Conservation (phyloP, 2,329 filamentous ascomycete genomes). For the Trichoderma semiorbis region DNA sequence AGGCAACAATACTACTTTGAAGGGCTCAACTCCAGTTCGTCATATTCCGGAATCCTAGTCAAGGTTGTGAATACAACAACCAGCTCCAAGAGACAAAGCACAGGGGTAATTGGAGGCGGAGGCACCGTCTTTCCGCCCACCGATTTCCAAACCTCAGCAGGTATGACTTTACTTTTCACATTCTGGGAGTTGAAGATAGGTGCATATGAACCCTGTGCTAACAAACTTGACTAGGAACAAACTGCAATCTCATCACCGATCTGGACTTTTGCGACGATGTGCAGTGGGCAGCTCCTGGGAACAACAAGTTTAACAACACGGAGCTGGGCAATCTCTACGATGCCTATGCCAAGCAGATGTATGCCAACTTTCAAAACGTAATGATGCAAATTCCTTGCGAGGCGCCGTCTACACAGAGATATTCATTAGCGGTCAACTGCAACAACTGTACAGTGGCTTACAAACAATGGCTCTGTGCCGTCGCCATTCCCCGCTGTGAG, state of each 20-base stretch:
- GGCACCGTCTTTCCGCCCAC: conserved; percentile 70
- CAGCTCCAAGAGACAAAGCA: conserved; percentile 36
- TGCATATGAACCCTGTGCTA: background rate
- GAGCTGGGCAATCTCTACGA: conserved; percentile 74
- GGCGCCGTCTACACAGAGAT: conserved; percentile 66
- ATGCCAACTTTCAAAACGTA: conserved; percentile 74
- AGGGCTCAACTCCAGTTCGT: conserved; percentile 66
- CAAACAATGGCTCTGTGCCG: conserved; percentile 92
- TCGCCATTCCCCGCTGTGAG: conserved; percentile 87
- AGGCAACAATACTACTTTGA: conserved; percentile 87
- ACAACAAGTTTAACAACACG: conserved; percentile 60
- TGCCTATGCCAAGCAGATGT: conserved; percentile 64
- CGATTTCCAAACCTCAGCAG: conserved; percentile 72
- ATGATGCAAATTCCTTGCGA: conserved; percentile 85
- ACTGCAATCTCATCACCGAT: conserved; percentile 82
- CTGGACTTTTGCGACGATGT: conserved; percentile 86
- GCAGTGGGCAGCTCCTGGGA: conserved; percentile 87
- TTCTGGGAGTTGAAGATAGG: background rate
- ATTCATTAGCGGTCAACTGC: conserved; percentile 77
- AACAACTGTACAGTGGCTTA: conserved; percentile 74
- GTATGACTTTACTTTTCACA: conserved; percentile 44
- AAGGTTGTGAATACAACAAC: conserved; percentile 51
- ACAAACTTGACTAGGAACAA: conserved; percentile 55
- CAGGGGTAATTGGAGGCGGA: conserved; percentile 60
- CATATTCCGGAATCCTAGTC: conserved; percentile 72